Evolutionary conservation across 2,329 filamentous ascomycete species (phyloP), one percentile per base, ranked within the genome.

Genomic region (Endothia cerciana): DNA sequence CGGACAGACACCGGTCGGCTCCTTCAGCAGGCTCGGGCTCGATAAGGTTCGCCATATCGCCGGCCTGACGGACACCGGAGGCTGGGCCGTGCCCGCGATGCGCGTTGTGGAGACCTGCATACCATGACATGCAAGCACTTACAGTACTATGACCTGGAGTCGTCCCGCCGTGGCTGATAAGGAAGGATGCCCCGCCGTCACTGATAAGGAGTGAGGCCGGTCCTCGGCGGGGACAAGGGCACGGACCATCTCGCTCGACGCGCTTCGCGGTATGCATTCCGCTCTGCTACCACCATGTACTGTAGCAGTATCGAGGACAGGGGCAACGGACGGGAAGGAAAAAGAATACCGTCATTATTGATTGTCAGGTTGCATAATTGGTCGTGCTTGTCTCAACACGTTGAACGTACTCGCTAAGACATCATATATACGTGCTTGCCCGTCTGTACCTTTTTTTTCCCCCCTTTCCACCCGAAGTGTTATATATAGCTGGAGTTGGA

Each of bases 101-200:
- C 47, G 22, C 7, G 47, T 22, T 17, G 47, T 51, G 47, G 38
- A 41, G 57, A 30, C 57, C 11, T 28, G 47, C 28, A 13, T 25
- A 28, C 11, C 22, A 17, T 51, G n/a, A 25, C 13, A 58, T 64
- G 65, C 65, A 66, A 60, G 40, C 62, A 66, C 65, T 66, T 64
- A 30, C 30, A 41, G 33, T n/a, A n/a, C n/a, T n/a, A n/a, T n/a
- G 45, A 11, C 22, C 40, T 11, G 53, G 30, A 15, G 57, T 55
- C 25, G 7, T 15, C 43, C 38, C 8, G 36, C 28, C 40, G 47
- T 13, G 22, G 17, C 41, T 45, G 65, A 66, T 66, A 66, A 66
- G 62, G 1, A 13, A n/a, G n/a, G 3, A 1, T 60, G 56, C 65
- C 65, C 65, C 65, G 65, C 65, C 62, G 49, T 57, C 38, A 15